These are phyloP conservation scores for Aspergillus kassunensis DNA, from an alignment of 495 filamentous ascomycete genomes.

Conservation along the genomic window DNA sequence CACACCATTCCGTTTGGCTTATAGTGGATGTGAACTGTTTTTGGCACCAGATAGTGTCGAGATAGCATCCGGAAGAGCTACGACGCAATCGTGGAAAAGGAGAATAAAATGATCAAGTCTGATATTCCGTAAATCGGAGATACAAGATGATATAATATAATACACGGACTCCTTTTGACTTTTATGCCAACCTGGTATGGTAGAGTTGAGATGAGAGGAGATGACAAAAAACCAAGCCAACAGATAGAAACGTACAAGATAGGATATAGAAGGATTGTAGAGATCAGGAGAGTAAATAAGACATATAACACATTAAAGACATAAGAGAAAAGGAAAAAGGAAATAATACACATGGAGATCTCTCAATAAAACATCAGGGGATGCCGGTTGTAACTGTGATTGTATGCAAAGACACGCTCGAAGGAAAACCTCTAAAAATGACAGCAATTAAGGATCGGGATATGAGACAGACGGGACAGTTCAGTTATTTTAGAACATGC, in stretches of 20 bases:
- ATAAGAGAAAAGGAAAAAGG: no score
- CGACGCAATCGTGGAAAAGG: no score
- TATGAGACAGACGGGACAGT: constrained; percentile 2
- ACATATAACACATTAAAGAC: constrained; percentile 52
- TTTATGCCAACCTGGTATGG: constrained; percentile 13
- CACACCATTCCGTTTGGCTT: constrained; percentile 58
- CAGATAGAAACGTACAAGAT: constrained; percentile 7
- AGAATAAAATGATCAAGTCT: constrained; percentile 11
- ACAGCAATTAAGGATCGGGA: no score
- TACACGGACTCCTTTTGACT: constrained; percentile 28
- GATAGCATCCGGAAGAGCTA: constrained; percentile 30
- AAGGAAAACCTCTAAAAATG: constrained; percentile 25
- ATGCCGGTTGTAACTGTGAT: constrained; percentile 38
- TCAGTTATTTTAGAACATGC: constrained; percentile 47
- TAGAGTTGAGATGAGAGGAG: constrained; percentile 25
- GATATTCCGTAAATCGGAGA: not conserved
- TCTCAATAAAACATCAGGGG: constrained; percentile 28
- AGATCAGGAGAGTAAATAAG: constrained; percentile 7
- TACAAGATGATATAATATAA: constrained; percentile 30
- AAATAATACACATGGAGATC: constrained; percentile 22
- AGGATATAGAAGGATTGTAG: constrained; percentile 4
- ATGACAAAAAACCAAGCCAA: constrained; percentile 11
- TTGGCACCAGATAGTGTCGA: constrained; percentile 56
- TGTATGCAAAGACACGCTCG: constrained; percentile 44
- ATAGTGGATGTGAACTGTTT: constrained; percentile 53